Conservation (phyloP, 2,329 filamentous ascomycete genomes). For the Capronia americana region DNA sequence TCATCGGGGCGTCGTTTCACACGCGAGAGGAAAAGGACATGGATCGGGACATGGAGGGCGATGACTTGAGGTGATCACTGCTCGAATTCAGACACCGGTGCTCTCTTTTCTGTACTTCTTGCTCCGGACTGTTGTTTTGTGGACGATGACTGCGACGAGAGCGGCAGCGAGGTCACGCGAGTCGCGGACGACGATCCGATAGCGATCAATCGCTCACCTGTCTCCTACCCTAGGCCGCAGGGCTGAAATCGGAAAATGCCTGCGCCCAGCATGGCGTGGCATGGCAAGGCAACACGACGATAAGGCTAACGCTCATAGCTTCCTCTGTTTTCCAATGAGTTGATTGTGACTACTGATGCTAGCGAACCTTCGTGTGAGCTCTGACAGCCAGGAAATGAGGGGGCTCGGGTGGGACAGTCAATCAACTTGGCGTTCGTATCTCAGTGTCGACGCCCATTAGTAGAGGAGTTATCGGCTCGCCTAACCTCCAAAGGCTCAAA, state of each 20-base stretch:
- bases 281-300: not conserved
- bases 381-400: not conserved
- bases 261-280: not conserved
- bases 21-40: not conserved
- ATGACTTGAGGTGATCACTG: not conserved
- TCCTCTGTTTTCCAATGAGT: not conserved
- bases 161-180: not conserved
- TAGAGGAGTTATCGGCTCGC: not conserved
- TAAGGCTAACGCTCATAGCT: not conserved
- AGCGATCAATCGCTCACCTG: not conserved
- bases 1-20: not conserved
- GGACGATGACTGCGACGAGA: not conserved
- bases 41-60: not conserved
- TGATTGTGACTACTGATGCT: not conserved
- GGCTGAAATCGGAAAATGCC: not conserved
- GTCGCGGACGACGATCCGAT: not conserved
- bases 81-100: not conserved
- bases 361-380: not conserved
- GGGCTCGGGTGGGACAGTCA: too few species aligned
- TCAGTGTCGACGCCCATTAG: not conserved
- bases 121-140: not conserved
- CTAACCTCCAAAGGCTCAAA: not conserved
- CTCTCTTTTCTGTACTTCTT: not conserved
- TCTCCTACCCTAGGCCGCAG: not conserved
- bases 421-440: not conserved